Conservation (phyloP, 768 basidiomycete species). For the Macrolepiota fuliginosa region DNA sequence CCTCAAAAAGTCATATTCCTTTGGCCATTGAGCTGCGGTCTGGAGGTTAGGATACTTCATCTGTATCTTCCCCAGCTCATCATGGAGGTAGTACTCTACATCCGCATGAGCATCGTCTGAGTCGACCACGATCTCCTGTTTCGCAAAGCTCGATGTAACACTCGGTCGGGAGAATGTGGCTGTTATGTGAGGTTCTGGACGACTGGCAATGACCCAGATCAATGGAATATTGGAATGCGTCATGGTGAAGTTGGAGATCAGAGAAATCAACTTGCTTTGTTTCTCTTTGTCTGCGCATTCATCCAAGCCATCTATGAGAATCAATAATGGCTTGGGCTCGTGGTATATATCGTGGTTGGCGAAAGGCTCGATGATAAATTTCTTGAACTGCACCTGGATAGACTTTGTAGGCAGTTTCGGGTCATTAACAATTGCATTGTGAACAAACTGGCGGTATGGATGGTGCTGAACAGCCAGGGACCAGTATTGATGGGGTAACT, state of each 20-base stretch:
- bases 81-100: slow-evolving; percentile 16
- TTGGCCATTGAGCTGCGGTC: background rate
- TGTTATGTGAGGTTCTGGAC: slow-evolving; percentile 23
- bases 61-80: background rate
- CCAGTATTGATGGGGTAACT: too few relatives aligned
- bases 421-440: slow-evolving; percentile 1
- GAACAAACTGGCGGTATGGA: slow-evolving; percentile 1
- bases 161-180: slow-evolving; percentile 5
- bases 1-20: background rate
- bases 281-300: slow-evolving; percentile 17
- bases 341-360: background rate
- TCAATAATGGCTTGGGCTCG: background rate
- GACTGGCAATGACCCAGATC: slow-evolving; percentile 23
- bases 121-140: slow-evolving; percentile 9
- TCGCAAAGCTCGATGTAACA: background rate
- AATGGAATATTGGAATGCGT: slow-evolving; percentile 11
- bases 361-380: slow-evolving; percentile 16
- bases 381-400: slow-evolving; percentile 12
- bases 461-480: too few relatives aligned
- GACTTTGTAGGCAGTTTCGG: slow-evolving; percentile 13
- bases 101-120: slow-evolving; percentile 15
- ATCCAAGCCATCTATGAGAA: slow-evolving; percentile 26
- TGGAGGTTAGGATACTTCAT: background rate
- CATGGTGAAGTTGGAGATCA: slow-evolving; percentile 7
- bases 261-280: slow-evolving; percentile 16